These are phyloP conservation scores for Colletotrichum sp. DNA, from an alignment of 2,329 filamentous ascomycete species.

Conservation along the genomic window DNA sequence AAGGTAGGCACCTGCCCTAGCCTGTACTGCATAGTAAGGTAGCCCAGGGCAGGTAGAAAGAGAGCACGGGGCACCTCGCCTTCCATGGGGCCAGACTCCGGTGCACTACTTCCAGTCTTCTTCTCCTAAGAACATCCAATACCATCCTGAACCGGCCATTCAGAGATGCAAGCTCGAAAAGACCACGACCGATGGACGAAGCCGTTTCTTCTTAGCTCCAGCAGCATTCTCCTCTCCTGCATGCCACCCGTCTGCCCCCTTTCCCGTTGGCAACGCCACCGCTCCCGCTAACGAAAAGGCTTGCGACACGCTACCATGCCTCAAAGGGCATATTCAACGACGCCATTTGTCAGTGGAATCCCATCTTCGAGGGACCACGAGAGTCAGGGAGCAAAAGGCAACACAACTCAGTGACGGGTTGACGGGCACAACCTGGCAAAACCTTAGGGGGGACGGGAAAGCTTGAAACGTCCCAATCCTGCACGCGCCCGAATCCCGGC, in stretches of 20 bases:
- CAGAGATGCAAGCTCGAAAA: not conserved
- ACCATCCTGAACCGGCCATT: not conserved
- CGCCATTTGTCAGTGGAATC: not conserved
- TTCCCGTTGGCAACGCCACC: not conserved
- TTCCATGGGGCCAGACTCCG: not conserved
- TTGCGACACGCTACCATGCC: not conserved
- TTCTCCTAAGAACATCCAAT: not conserved
- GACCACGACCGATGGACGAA: not conserved
- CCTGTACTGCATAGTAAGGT: no score
- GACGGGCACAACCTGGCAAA: not conserved
- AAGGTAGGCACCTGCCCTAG: not conserved
- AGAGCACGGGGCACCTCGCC: not conserved
- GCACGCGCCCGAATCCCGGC: not conserved
- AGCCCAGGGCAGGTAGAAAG: not conserved
- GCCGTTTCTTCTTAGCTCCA: not conserved
- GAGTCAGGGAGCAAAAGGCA: not conserved
- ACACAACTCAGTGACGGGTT: not conserved
- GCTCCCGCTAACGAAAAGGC: not conserved
- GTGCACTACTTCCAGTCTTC: not conserved
- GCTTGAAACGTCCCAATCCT: constrained; percentile 3
- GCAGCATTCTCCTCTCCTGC: not conserved
- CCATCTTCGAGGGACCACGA: not conserved
- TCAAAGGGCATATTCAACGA: not conserved
- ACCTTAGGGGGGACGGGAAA: not conserved
- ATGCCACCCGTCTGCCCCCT: not conserved